Conservation (phyloP, 2,329 filamentous ascomycete species). For the Trichothecium roseum region DNA sequence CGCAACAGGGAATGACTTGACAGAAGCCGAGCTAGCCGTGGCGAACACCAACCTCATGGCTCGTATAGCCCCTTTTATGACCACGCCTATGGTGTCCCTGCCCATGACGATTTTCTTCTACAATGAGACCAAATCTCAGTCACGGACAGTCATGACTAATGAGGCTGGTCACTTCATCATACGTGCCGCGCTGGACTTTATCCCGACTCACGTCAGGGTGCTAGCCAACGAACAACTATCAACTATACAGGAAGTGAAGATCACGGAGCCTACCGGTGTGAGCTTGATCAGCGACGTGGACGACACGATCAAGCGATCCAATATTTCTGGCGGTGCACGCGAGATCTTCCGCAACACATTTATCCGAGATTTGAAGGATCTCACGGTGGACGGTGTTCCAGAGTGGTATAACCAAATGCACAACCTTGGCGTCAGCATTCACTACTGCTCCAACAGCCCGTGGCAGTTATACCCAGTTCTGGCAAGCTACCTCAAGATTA, state of each 20-base stretch:
- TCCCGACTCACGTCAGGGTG: constrained; percentile 82
- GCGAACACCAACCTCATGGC: constrained; percentile 86
- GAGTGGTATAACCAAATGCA: constrained; percentile 81
- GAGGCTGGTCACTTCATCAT: constrained; percentile 81
- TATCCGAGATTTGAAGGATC: constrained; percentile 69
- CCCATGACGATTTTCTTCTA: constrained; percentile 94
- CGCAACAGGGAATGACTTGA: constrained; percentile 49
- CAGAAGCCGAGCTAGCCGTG: constrained; percentile 60
- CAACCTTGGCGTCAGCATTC: constrained; percentile 73
- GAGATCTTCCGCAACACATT: constrained; percentile 98
- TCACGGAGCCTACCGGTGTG: constrained; percentile 70
- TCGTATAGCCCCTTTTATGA: constrained; percentile 80
- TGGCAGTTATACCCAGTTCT: constrained; percentile 95
- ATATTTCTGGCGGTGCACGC: constrained; percentile 74
- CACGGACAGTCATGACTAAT: constrained; percentile 75
- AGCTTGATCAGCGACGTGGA: constrained; percentile 97
- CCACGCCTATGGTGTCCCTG: constrained; percentile 64
- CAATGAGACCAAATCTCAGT: constrained; percentile 72
- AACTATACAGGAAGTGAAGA: constrained; percentile 63
- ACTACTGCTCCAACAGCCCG: constrained; percentile 98
- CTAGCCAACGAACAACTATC: constrained; percentile 80
- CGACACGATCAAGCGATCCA: constrained; percentile 93
- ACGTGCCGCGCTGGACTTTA: constrained; percentile 73
- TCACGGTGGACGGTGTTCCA: constrained; percentile 76
- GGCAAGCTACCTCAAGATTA: constrained; percentile 71